These are phyloP conservation scores for Yamadazyma oceani DNA, from an alignment of 1,139 yeast genomes.

Conservation along the genomic window DNA sequence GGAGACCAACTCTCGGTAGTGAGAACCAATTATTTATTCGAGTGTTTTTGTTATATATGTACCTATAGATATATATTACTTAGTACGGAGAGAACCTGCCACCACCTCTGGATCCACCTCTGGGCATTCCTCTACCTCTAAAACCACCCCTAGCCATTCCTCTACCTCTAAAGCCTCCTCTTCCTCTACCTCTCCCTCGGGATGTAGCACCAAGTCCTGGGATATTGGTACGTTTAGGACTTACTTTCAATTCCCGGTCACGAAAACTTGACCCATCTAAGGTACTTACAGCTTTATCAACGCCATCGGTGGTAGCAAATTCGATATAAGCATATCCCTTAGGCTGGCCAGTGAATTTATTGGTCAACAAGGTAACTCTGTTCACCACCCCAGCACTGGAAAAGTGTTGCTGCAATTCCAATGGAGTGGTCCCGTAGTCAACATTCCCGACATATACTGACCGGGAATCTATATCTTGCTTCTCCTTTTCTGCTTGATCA, in stretches of 20 bases:
- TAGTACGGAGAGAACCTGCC: conserved; percentile 21
- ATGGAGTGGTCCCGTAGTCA: conserved; percentile 76
- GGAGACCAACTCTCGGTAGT: conserved; percentile 18
- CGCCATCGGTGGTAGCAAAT: conserved; percentile 63
- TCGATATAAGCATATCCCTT: conserved; percentile 88
- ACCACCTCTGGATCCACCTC: conserved; percentile 21
- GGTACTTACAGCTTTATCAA: conserved; percentile 59
- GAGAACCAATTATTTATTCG: no score
- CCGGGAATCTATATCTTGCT: conserved; percentile 61
- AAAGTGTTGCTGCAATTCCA: conserved; percentile 78
- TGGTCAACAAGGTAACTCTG: conserved; percentile 76
- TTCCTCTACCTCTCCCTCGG: conserved; percentile 34
- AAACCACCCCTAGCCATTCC: conserved; percentile 12
- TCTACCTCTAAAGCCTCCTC: conserved; percentile 12
- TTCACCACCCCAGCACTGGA: conserved; percentile 73
- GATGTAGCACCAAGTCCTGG: conserved; percentile 60
- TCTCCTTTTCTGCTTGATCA: conserved; percentile 30
- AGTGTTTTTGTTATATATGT: no score
- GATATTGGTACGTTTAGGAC: conserved; percentile 75
- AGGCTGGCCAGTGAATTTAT: conserved; percentile 74
- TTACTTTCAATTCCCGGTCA: conserved; percentile 70
- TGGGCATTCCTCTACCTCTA: conserved; percentile 22
- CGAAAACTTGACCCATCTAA: conserved; percentile 66
- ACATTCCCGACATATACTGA: conserved; percentile 89
- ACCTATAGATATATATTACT: no score